These are phyloP conservation scores for Neolentinus lepideus DNA, from an alignment of 1,284 basidiomycete species.

Conservation along the genomic window DNA sequence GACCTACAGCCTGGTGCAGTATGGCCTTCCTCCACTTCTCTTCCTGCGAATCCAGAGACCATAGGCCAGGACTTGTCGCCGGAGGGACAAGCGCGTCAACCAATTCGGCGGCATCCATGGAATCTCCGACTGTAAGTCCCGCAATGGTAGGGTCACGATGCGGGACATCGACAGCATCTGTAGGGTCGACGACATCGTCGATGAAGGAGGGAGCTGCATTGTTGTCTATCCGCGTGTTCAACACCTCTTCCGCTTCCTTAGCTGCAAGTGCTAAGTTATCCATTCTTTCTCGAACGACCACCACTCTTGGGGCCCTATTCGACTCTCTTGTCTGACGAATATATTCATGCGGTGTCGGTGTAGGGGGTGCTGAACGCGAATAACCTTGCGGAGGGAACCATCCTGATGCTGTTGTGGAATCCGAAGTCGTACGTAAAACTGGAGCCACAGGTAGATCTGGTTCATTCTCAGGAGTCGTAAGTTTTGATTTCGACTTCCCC, in stretches of 20 bases:
- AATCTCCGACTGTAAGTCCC: constrained; percentile 63
- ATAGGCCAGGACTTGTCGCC: constrained; percentile 45
- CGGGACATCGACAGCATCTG: constrained; percentile 71
- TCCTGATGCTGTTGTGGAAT: constrained; percentile 42
- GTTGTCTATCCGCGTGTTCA: constrained; percentile 39
- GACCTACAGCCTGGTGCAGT: constrained; percentile 64
- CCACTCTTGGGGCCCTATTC: constrained; percentile 37
- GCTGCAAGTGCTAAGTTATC: constrained; percentile 59
- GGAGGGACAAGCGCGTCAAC: constrained; percentile 64
- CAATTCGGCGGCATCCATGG: constrained; percentile 61
- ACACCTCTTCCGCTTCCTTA: constrained; percentile 64
- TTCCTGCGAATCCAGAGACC: constrained; percentile 46
- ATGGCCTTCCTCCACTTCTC: constrained; percentile 66
- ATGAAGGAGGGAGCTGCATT: background rate
- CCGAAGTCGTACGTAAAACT: constrained; percentile 54
- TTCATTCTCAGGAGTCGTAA: constrained; percentile 39
- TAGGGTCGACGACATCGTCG: constrained; percentile 68
- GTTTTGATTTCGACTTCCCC: constrained; percentile 59
- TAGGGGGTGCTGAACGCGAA: constrained; percentile 25
- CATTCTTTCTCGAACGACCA: constrained; percentile 76
- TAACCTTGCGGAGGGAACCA: constrained; percentile 15
- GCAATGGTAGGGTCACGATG: constrained; percentile 59
- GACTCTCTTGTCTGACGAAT: background rate
- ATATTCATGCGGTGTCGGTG: constrained; percentile 4
- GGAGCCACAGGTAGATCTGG: constrained; percentile 26